A percentile compares a stretch with the other conserved stretches of the same genome.
phyloP scores from a whole-genome alignment of 2,329 filamentous ascomycete genomes.

The Aspergillus sp. region DNA sequence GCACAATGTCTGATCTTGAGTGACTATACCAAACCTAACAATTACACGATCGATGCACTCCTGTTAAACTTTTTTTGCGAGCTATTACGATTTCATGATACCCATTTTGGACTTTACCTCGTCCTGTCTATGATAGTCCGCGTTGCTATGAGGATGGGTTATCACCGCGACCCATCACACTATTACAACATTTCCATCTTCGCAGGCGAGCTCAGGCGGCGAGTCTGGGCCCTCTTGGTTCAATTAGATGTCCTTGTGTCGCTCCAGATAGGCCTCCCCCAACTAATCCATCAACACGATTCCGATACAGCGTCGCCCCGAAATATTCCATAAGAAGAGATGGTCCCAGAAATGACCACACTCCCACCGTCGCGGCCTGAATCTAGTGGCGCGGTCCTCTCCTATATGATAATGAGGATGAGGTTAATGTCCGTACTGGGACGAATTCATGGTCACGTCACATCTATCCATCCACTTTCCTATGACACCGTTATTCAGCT shows the following conservation, averaged over 20 bases:
- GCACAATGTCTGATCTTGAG: not conserved
- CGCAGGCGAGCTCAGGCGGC: constrained; percentile 31
- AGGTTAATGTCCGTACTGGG: constrained; percentile 8
- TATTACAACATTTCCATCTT: constrained; percentile 29
- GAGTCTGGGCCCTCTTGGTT: constrained; percentile 28
- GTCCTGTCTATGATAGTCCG: constrained; percentile 20
- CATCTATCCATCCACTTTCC: constrained; percentile 6
- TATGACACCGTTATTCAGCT: constrained; percentile 14
- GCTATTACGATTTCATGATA: not conserved
- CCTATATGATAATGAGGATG: constrained; percentile 12
- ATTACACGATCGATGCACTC: not conserved
- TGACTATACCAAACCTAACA: not conserved
- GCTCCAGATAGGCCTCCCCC: constrained; percentile 32
- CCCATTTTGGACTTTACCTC: not conserved
- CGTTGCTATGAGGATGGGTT: constrained; percentile 34
- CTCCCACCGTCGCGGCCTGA: constrained; percentile 23
- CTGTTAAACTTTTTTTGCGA: not conserved
- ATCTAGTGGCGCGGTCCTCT: constrained; percentile 12
- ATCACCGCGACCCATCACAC: constrained; percentile 36
- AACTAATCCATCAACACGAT: constrained; percentile 31
- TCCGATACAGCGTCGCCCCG: constrained; percentile 33
- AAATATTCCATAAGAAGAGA: constrained; percentile 37
- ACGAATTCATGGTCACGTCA: constrained; percentile 3
- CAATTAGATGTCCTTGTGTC: constrained; percentile 35
- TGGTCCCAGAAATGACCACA: constrained; percentile 27